These are phyloP conservation scores for Lepidium didymum DNA, from an alignment of 345 rosid genomes.

Conservation along the genomic window DNA sequence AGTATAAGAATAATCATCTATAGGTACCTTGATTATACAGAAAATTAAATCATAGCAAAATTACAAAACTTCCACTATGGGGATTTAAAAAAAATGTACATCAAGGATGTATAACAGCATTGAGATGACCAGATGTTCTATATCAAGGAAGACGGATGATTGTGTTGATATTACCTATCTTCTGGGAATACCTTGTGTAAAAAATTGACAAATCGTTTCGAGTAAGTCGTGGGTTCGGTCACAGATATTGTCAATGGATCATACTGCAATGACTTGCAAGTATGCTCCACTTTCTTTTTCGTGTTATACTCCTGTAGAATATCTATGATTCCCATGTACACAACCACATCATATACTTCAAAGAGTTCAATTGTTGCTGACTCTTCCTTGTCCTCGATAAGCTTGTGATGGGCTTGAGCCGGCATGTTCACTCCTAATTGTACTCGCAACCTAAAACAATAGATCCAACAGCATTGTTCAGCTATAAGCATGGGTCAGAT, in stretches of 20 bases:
- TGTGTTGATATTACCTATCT: conserved; percentile 11
- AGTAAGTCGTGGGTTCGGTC: conserved; percentile 59
- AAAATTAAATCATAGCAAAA: background rate
- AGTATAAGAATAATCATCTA: background rate
- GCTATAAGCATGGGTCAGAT: background rate
- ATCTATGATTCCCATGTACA: conserved; percentile 89
- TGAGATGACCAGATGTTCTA: background rate
- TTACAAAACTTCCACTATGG: conserved; percentile 4
- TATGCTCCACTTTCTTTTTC: conserved; percentile 71
- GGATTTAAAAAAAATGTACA: conserved; percentile 4
- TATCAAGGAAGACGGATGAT: background rate
- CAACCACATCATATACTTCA: conserved; percentile 83
- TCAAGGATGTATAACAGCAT: conserved; percentile 5
- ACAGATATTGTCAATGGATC: conserved; percentile 61
- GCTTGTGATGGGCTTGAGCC: conserved; percentile 69
- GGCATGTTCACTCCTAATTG: conserved; percentile 98
- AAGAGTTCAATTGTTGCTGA: conserved; percentile 61
- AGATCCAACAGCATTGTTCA: background rate
- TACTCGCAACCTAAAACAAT: conserved; percentile 54
- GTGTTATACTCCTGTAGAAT: conserved; percentile 77
- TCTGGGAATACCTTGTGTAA: conserved; percentile 62
- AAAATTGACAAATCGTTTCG: conserved; percentile 66
- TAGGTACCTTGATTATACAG: background rate
- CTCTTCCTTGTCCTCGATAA: conserved; percentile 40
- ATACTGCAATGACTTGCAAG: conserved; percentile 55